These are phyloP conservation scores for Phytophthora hibernalis DNA, from an alignment of 352 stramenopile genomes.

Conservation along the genomic window DNA sequence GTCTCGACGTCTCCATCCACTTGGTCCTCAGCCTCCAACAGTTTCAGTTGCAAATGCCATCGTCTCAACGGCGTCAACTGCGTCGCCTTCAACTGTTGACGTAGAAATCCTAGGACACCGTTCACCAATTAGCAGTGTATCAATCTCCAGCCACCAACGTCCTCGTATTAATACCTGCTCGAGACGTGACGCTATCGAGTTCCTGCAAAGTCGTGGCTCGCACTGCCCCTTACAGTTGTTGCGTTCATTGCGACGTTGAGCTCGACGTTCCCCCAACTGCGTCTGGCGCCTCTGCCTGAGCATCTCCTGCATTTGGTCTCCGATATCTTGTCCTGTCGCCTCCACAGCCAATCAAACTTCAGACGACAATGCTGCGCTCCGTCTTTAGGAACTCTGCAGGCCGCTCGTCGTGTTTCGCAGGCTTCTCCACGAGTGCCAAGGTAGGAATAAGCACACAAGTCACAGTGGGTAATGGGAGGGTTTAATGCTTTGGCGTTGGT, in stretches of 20 bases:
- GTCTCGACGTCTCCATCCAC: constrained; percentile 16
- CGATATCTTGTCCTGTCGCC: neutral
- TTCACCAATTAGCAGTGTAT: neutral
- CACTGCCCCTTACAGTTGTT: neutral
- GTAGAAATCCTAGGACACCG: constrained; percentile 60
- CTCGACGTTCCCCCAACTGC: constrained; percentile 31
- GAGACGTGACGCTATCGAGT: constrained; percentile 29
- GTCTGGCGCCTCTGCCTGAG: constrained; percentile 8
- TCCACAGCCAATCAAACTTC: constrained; percentile 30
- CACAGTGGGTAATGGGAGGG: no score
- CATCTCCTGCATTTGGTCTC: constrained; percentile 5
- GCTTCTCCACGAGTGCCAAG: neutral
- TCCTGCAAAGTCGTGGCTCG: constrained; percentile 24
- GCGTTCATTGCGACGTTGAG: constrained; percentile 1
- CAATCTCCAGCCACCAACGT: neutral
- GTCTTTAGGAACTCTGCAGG: neutral
- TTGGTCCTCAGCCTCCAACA: constrained; percentile 31
- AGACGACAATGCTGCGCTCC: constrained; percentile 19
- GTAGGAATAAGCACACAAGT: no score
- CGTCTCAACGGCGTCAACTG: constrained; percentile 44
- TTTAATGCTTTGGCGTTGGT: no score
- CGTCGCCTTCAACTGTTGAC: constrained; percentile 34
- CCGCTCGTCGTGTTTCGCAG: neutral
- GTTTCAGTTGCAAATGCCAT: constrained; percentile 53
- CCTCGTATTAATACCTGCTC: constrained; percentile 41